Evolutionary conservation across 371 early-diverging fungal genomes (phyloP).

Genomic region (Zychaea mexicana): DNA sequence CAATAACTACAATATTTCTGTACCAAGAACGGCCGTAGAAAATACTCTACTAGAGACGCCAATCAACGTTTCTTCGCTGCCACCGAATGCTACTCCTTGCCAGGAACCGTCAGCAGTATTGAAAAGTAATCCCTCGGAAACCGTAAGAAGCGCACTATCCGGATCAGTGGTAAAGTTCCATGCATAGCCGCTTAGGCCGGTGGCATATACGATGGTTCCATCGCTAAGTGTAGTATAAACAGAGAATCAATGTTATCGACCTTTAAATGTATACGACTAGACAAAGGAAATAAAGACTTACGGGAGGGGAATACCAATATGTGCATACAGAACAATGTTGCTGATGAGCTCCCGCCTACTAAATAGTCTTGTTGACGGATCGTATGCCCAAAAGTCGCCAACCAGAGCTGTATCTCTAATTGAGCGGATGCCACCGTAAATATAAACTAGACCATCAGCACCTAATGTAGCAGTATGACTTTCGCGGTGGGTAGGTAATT

Average conservation of each 20-base stretch:
- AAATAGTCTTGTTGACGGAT: conserved; percentile 8
- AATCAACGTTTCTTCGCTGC: background rate
- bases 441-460: conserved; percentile 12
- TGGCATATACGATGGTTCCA: background rate
- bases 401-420: background rate
- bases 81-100: no score
- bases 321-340: background rate
- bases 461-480: conserved; percentile 5
- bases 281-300: background rate
- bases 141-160: background rate
- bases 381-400: conserved; percentile 17
- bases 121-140: background rate
- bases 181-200: background rate
- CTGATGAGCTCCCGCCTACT: background rate
- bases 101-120: no score
- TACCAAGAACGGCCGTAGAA: conserved; percentile 13
- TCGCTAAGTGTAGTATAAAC: background rate
- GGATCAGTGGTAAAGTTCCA: background rate
- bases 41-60: background rate
- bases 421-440: conserved; percentile 9
- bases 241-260: no score
- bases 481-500: conserved; percentile 6
- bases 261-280: background rate
- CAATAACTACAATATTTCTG: background rate
- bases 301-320: conserved; percentile 11